Base-by-base conservation (phyloP, 495 filamentous ascomycete species). In the Opeltia flavorubescens region DNA sequence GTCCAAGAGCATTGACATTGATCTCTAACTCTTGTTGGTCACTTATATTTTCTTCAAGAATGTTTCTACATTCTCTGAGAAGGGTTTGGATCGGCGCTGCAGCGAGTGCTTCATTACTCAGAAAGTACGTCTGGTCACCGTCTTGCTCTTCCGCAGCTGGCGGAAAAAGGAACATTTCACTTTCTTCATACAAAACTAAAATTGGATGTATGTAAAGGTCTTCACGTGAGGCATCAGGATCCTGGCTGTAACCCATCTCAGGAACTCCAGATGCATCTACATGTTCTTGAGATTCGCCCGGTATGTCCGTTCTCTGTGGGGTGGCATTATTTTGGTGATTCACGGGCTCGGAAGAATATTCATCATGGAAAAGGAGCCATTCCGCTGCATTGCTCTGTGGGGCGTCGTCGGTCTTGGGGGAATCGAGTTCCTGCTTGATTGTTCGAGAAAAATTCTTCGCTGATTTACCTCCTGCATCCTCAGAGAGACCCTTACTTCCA, bases 111-210 rank as follows among this genome's bases (percentile, higher is more conserved):
- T 76, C 70, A 53, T 89, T 80, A 47, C 78, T 68, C 11, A 95
- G 71, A 44, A 94, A 84, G 54, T 77, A 93, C 8, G 75, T 74
- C 40, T 84, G 77, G 0, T 79, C 69, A 26, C 50, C 39, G 5
- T 58, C 49, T 44, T 77, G 75, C 50, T 84, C 77, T 30, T 75
- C 70, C 48, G 76, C 68, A 18, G 69, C 62, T 21, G 75, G 77
- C 28, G 81, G 78, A 50, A 91, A 86, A 6, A 94, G 65, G 11
- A 75, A 75, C 43, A 88, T 86, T 53, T 77, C 76, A 41, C 63
- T 74, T 6, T 76, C 72, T 49, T 77, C 72, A 59, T 88, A 91
- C 9, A 71, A 55, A 34, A 91, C 74, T 31, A 75, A 76, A 31
- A 69, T 69, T 46, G 65, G 68, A 51, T 76, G 71, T 15, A 71